Evolutionary conservation across 2,329 filamentous ascomycete genomes (phyloP).

Genomic region (Fusarium avenaceum): DNA sequence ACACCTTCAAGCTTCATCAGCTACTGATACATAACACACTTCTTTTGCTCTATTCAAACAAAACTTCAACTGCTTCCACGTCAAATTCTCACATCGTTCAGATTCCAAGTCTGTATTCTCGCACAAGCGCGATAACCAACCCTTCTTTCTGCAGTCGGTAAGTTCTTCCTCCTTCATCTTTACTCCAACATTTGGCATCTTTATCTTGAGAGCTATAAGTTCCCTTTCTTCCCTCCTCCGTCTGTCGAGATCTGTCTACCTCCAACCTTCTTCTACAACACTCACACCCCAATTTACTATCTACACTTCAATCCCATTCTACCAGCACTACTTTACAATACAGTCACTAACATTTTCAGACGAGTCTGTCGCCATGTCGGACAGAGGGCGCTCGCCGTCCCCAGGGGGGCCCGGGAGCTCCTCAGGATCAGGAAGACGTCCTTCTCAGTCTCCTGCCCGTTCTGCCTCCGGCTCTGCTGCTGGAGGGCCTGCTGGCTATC

Average conservation of each 20-base stretch:
- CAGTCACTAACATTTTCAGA: conserved; percentile 18
- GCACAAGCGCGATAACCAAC: conserved; percentile 10
- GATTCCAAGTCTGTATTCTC: conserved; percentile 14
- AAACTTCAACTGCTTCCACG: neutral
- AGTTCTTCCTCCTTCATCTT: conserved; percentile 6
- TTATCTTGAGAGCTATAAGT: conserved; percentile 6
- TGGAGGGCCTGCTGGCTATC: conserved; percentile 42
- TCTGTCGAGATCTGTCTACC: neutral
- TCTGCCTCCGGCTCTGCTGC: conserved; percentile 38
- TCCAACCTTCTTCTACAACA: neutral
- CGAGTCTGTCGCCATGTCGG: conserved; percentile 50
- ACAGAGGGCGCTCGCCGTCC: conserved; percentile 50
- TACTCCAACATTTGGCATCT: neutral
- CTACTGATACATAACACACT: neutral
- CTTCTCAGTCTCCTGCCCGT: conserved; percentile 41
- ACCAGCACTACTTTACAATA: neutral
- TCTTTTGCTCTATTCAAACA: conserved; percentile 2
- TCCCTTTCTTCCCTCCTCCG: neutral
- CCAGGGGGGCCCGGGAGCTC: conserved; percentile 35
- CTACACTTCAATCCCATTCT: conserved; percentile 6
- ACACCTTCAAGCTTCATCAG: conserved; percentile 4
- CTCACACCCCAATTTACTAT: conserved; percentile 3
- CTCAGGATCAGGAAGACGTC: conserved; percentile 31
- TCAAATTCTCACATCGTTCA: conserved; percentile 24
- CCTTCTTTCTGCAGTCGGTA: conserved; percentile 17